Percentiles rank a stretch among this genome's conserved stretches.
Conservation (phyloP, 345 rosid genomes). For the Salix arbutifolia region DNA sequence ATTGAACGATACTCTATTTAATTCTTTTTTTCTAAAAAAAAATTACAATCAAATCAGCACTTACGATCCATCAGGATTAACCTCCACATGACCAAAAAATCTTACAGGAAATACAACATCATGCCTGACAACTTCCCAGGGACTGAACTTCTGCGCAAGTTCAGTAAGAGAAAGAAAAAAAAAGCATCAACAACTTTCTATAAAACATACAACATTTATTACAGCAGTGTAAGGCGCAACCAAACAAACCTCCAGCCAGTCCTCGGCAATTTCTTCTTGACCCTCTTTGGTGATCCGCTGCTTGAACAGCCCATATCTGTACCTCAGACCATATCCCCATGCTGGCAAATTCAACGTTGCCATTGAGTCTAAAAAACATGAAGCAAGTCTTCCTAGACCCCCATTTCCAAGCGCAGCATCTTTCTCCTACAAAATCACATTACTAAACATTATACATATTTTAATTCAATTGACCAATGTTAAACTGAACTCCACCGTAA, state of each 20-base stretch:
- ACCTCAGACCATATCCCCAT: conserved; percentile 98
- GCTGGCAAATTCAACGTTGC: conserved; percentile 95
- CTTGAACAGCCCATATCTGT: conserved; percentile 87
- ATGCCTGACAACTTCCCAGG: conserved; percentile 98
- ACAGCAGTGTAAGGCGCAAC: neutral
- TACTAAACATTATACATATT: neutral
- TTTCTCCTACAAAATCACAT: conserved; percentile 58
- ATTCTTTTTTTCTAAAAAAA: neutral
- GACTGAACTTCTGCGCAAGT: conserved; percentile 84
- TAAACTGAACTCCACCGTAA: too few species aligned
- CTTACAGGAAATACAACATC: conserved; percentile 81
- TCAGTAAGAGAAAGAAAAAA: conserved; percentile 22
- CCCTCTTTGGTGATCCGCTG: conserved; percentile 79
- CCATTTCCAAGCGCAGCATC: conserved; percentile 99
- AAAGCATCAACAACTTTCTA: neutral
- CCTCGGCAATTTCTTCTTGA: conserved; percentile 93
- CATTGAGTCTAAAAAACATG: conserved; percentile 95
- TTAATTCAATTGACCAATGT: neutral
- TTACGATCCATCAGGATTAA: conserved; percentile 82
- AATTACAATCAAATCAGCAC: conserved; percentile 25
- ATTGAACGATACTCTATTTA: neutral
- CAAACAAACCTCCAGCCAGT: conserved; percentile 89
- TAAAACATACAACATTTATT: neutral
- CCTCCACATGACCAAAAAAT: conserved; percentile 72
- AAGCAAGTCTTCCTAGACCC: conserved; percentile 95